These are phyloP conservation scores for Arabis hirsuta DNA, from an alignment of 345 rosid genomes.

Conservation along the genomic window DNA sequence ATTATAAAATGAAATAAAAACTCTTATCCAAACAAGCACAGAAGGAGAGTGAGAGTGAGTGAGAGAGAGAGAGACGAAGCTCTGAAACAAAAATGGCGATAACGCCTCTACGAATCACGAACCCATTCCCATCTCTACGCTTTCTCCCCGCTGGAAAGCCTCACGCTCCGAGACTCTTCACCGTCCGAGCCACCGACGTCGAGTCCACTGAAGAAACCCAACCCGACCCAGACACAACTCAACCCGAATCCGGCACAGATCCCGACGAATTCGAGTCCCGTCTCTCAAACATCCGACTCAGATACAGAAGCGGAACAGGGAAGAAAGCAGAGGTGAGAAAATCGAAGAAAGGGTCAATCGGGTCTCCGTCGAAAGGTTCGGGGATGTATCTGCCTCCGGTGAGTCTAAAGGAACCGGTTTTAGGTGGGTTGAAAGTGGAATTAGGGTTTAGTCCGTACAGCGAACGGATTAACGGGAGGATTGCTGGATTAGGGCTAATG, in stretches of 20 bases:
- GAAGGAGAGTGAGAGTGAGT: conserved; percentile 23
- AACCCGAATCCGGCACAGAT: conserved; percentile 41
- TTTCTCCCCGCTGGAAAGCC: conserved; percentile 31
- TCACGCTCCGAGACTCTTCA: conserved; percentile 40
- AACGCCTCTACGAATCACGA: conserved; percentile 49
- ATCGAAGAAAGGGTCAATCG: conserved; percentile 54
- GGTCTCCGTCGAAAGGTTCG: conserved; percentile 43
- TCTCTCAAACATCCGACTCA: conserved; percentile 66
- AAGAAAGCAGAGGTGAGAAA: conserved; percentile 87
- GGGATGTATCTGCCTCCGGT: conserved; percentile 76
- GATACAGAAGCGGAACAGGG: conserved; percentile 74
- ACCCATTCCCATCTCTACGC: conserved; percentile 40
- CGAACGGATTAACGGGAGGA: conserved; percentile 74
- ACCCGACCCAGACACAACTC: conserved; percentile 46
- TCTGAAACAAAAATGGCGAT: conserved; percentile 50
- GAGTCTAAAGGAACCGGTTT: conserved; percentile 63
- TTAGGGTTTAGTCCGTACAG: conserved; percentile 79
- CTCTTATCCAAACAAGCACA: conserved; percentile 35
- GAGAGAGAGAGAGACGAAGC: conserved; percentile 30
- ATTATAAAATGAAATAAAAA: too few species aligned
- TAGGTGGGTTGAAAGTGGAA: conserved; percentile 76
- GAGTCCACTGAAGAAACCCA: conserved; percentile 48
- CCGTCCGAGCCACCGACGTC: conserved; percentile 55
- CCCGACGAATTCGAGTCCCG: conserved; percentile 70
- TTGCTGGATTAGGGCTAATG: conserved; percentile 68